Base-by-base conservation (phyloP, 2,329 filamentous ascomycete species). In the Claviceps monticola region DNA sequence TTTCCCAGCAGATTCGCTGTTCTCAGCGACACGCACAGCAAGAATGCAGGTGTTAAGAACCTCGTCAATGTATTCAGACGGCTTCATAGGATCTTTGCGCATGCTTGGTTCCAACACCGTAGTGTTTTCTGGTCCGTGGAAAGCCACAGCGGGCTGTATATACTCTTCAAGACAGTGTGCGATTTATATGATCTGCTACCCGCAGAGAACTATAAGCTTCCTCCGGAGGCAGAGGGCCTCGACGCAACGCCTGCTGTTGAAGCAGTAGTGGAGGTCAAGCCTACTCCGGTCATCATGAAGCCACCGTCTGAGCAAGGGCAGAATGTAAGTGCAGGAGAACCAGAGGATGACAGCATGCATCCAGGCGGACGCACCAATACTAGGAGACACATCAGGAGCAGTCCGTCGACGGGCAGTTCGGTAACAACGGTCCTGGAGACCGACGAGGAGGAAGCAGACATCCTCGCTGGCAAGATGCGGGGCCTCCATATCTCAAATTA, bases 101-200 rank as follows among this genome's bases (percentile, higher is more conserved):
- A 98, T 65, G 93, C 93, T 7, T 98, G 93, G 93, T 98, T 96
- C 67, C 89, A 96, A 69, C 93, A 98, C 67, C 81, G 90, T 46
- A 85, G 86, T 51, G 88, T 96, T 50, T 98, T 97, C 67, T 97
- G 91, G 89, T 82, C 86, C 42, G 84, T 97, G 1, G 93, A 98
- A 69, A 80, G 80, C 9, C 82, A 89, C 64, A 88, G 88, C n/a
- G 93, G 93, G 0, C 72, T 98, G 11, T 98, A 98, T 65, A 80
- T 95, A 53, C 84, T 98, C 62, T 98, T 97, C 76, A 97, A 96
- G 75, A 93, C 86, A 0, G 90, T 97, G 21, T 97, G 91, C 67
- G 93, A 98, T 65, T 77, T 84, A 59, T 96, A 95, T 67, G 84
- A 85, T 58, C 75, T 97, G 54, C 82, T 98, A 34, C 89, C 89